Evolutionary conservation across 106 monocot species (phyloP), one percentile per base, ranked within the genome.

Genomic region (Alisma plantagoaquatica): DNA sequence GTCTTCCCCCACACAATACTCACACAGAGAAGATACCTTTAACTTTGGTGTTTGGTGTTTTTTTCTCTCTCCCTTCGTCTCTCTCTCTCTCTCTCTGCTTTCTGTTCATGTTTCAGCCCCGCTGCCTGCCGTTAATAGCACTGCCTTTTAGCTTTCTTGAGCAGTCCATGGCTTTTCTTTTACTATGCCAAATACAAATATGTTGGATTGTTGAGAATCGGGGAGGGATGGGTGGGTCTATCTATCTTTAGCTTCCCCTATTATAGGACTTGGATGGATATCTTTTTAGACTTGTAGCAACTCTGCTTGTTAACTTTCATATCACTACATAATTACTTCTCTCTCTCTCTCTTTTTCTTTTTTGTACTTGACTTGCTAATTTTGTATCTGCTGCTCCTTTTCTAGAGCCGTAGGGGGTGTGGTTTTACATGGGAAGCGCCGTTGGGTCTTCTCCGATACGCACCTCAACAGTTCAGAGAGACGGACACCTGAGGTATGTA

Each of bases 381-480:
- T 15, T 9, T 27, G 18, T 17, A 53, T 44, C 48, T 25, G 2
- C 30, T 2, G 29, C 27, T 31, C 26, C 31, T 51, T 58, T 47
- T 43, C 2, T 52, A 75, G 75, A 47, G 27, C 38, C 22, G 18
- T 75, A 23, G 57, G 68, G 19, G 33, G 4, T 9, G 44, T 42
- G 29, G 63, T 58, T 51, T 45, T 46, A 35, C 54, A 47, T 53
- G 43, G 64, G 42, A 63, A 41, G 16, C 57, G 30, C 26, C 50
- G 41, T 19, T 75, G 75, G 75, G 46, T 75, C 23, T 46, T 26
- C 43, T 33, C 57, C 33, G 69, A 75, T 56, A 27, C 15, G 42
- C 42, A 31, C 45, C 51, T 7, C 22, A 55, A 24, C 25, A 35
- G 16, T 46, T 32, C 22, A 5, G 31, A 69, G 69, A 60, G 59